Conservation (phyloP, 2,329 filamentous ascomycete species). For the Apiospora rasikravindrae region DNA sequence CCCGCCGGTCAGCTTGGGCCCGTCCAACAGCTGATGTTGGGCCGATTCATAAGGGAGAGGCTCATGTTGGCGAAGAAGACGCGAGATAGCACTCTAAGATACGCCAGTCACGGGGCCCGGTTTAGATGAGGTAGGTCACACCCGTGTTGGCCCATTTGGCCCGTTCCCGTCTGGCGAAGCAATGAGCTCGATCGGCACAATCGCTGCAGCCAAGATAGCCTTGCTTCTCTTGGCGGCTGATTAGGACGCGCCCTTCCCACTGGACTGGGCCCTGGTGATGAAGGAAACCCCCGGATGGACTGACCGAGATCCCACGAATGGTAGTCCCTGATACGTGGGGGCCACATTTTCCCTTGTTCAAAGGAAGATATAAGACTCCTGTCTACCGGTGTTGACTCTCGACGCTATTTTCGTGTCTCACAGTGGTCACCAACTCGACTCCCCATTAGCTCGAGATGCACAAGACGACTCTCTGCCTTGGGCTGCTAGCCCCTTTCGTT, state of each 20-base stretch:
- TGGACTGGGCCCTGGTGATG: not conserved
- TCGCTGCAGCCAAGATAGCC: constrained; percentile 1
- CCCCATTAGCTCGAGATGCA: not conserved
- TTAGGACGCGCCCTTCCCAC: not conserved
- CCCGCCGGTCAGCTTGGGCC: not conserved
- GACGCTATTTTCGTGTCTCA: not conserved
- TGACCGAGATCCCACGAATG: constrained; percentile 19
- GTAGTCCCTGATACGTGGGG: not conserved
- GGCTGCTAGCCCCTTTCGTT: constrained; percentile 32
- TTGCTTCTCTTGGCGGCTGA: not conserved
- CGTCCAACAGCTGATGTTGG: not conserved
- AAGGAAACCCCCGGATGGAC: not conserved
- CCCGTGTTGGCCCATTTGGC: not conserved
- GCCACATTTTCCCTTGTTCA: not conserved
- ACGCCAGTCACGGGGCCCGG: not conserved
- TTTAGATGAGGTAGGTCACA: constrained; percentile 5
- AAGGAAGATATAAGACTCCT: not conserved
- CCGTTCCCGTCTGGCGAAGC: not conserved
- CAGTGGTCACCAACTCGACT: not conserved
- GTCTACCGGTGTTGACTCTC: not conserved
- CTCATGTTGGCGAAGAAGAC: not conserved
- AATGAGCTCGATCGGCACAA: not conserved
- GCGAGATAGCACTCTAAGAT: not conserved
- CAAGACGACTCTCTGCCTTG: constrained; percentile 31
- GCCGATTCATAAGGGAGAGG: not conserved